Evolutionary conservation across 192 early-diverging fungal species (phyloP), one percentile per base, ranked within the genome.

Genomic region (Coemansia nantahalensis): DNA sequence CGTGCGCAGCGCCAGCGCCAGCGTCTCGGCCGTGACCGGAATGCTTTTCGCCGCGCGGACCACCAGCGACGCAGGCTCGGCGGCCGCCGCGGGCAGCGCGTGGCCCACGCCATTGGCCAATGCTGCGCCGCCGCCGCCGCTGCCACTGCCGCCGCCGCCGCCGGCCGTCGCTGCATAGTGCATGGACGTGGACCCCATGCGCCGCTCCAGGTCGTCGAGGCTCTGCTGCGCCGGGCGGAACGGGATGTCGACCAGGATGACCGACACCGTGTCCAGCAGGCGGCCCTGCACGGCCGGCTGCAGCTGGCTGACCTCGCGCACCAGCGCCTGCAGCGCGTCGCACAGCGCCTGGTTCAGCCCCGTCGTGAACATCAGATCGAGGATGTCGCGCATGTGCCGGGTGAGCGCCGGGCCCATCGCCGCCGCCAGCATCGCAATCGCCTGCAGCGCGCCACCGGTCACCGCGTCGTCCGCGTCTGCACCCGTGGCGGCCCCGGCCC

Each of bases 341-440:
- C 85, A 83, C 42, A 98, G 66, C 26, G 86, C 76, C 40, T 90
- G 83, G 51, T 82, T 92, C 31, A 97, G 70, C 17, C 94, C 94
- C 15, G 84, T 81, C 3, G 86, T 81, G 54, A 98, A 96, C 90
- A 98, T 95, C 46, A 90, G 74, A 48, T 95, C 92, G 39, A 97
- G 55, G 15, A 97, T 59, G 19, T 90, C 90, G 44, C 89, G 86
- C 81, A 95, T 81, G 59, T 94, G 82, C 49, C 89, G 90, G 0
- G 88, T 92, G 39, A 96, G 70, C 6, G 87, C 90, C 31, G 88
- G 91, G n/a, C 93, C 90, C 45, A 98, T 88, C 16, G 94, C 91
- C 10, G 78, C 77, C 1, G 92, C 93, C 35, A 98, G 77, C 82
- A 88, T 90, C 22, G 86, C 88, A 37, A 97, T 86, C 48, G 93